phyloP scores from a whole-genome alignment of 495 filamentous ascomycete genomes.

The Parmelia sp. region DNA sequence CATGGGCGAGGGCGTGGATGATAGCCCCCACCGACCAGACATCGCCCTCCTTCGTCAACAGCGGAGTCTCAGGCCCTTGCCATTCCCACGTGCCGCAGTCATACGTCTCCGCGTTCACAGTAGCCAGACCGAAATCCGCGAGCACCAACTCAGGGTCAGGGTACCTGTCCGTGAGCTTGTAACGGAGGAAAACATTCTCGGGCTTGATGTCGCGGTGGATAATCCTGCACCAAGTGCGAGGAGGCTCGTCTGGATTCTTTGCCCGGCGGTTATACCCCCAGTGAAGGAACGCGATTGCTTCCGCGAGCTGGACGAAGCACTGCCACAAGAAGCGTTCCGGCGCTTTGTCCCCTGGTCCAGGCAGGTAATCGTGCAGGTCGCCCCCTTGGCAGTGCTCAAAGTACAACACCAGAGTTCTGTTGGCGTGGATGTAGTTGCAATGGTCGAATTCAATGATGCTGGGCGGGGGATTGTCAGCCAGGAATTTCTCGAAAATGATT shows the following conservation, averaged over 20 bases:
- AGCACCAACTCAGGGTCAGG: conserved; percentile 29
- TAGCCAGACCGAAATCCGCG: conserved; percentile 32
- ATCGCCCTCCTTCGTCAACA: conserved; percentile 1
- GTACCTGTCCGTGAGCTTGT: conserved; percentile 4
- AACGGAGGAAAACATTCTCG: conserved; percentile 38
- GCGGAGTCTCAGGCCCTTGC: conserved; percentile 3
- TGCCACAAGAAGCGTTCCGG: conserved; percentile 34
- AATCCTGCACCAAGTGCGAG: conserved; percentile 26
- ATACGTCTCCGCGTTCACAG: not conserved
- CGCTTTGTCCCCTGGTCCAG: not conserved
- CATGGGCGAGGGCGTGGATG: conserved; percentile 9
- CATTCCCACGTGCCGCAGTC: not conserved
- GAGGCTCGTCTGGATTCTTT: too few species aligned
- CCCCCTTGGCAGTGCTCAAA: conserved; percentile 12
- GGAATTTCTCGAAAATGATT: not conserved
- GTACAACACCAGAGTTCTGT: not conserved
- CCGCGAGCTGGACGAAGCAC: conserved; percentile 26
- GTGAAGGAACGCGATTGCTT: conserved; percentile 29
- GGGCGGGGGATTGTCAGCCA: not conserved
- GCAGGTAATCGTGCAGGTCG: not conserved
- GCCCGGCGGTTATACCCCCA: conserved; percentile 16
- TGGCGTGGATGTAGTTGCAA: not conserved
- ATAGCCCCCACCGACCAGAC: conserved; percentile 14
- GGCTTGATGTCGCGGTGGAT: conserved; percentile 47
- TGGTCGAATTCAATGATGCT: not conserved